phyloP scores from a whole-genome alignment of 345 rosid species.

The Eutrema heterophyllum region DNA sequence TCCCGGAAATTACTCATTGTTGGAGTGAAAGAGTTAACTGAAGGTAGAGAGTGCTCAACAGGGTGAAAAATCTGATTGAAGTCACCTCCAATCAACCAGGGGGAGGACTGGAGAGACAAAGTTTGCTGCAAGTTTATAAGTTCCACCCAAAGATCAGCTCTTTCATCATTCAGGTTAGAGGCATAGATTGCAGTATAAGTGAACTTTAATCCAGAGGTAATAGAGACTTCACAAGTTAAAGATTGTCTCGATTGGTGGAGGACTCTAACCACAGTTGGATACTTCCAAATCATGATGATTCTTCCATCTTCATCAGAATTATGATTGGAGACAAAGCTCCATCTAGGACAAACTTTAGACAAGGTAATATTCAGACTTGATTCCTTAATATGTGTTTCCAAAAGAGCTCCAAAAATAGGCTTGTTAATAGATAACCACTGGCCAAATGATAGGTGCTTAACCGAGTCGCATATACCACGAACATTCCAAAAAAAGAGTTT shows the following conservation, averaged over 20 bases:
- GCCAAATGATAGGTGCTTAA: background rate
- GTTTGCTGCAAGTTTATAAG: background rate
- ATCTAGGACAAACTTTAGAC: background rate
- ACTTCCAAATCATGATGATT: background rate
- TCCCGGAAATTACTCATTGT: too few species aligned
- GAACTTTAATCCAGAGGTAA: background rate
- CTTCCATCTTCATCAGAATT: background rate
- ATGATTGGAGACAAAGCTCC: background rate
- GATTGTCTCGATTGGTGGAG: background rate
- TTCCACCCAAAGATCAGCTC: background rate
- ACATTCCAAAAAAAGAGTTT: background rate
- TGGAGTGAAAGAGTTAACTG: background rate
- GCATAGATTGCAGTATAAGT: background rate
- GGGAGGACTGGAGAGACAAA: background rate
- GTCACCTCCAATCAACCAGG: background rate
- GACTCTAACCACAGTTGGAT: accelerated
- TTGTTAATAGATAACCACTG: background rate
- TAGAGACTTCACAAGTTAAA: background rate
- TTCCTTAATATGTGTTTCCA: background rate
- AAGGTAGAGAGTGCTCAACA: background rate
- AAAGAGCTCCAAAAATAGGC: background rate
- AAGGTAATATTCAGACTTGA: background rate
- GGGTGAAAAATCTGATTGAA: background rate
- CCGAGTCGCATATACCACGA: background rate
- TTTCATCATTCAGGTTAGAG: background rate